phyloP scores from a whole-genome alignment of 495 filamentous ascomycete genomes.

The Neurospora sp. region DNA sequence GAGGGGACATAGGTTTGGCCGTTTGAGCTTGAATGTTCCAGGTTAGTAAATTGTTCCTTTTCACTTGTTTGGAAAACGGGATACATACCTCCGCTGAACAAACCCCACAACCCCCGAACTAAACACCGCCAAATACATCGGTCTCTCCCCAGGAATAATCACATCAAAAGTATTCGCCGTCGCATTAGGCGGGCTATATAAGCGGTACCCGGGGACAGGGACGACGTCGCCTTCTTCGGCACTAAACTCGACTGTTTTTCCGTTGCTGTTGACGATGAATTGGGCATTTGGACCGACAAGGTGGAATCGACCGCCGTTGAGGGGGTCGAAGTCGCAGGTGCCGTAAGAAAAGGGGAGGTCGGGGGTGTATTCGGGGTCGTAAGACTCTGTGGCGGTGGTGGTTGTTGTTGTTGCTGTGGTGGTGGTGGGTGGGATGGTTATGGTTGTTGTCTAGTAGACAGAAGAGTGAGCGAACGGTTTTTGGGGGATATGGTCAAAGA shows the following conservation, averaged over 20 bases:
- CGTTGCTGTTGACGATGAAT: neutral
- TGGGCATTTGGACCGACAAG: constrained; percentile 4
- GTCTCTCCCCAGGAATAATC: neutral
- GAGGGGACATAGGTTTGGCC: constrained; percentile 5
- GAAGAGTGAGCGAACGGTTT: neutral
- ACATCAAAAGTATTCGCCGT: constrained; percentile 2
- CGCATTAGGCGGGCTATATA: neutral
- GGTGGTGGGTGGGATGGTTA: neutral
- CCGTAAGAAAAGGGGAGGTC: constrained; percentile 1
- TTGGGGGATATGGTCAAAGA: neutral
- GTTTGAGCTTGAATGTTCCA: constrained; percentile 1
- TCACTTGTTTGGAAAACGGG: too few relatives aligned
- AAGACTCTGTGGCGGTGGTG: neutral
- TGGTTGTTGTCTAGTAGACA: neutral
- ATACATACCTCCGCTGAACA: neutral
- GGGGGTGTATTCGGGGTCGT: neutral
- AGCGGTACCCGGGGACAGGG: neutral
- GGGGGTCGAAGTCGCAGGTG: constrained; percentile 4
- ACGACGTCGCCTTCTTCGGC: neutral
- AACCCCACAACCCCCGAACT: constrained; percentile 5
- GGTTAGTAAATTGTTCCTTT: too few relatives aligned
- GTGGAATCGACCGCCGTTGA: constrained; percentile 1
- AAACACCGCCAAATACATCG: constrained; percentile 4
- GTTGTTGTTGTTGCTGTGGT: neutral
- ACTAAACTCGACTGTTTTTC: neutral